A percentile compares a stretch with the other conserved stretches of the same genome.
Evolutionary conservation across 805 yeast genomes (phyloP).

Genomic region (Lipomyces kockii): DNA sequence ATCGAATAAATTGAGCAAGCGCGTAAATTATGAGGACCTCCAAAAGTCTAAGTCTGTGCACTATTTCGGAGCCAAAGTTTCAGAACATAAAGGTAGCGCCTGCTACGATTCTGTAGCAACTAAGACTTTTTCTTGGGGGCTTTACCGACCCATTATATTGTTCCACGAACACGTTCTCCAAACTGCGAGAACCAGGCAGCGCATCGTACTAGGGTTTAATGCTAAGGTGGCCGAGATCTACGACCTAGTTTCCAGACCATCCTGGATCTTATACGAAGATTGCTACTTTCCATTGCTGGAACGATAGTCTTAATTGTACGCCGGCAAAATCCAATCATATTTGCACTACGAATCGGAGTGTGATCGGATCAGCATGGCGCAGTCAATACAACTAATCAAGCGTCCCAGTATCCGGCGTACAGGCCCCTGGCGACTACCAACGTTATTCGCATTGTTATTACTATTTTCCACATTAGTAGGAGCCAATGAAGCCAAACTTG

Average conservation of each 20-base stretch:
- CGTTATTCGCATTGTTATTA: not conserved
- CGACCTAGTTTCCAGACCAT: not conserved
- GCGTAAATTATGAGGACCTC: too few species aligned
- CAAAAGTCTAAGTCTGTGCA: too few species aligned
- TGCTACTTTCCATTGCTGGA: not conserved
- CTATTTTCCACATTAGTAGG: not conserved
- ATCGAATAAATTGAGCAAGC: too few species aligned
- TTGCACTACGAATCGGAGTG: not conserved
- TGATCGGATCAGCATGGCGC: not conserved
- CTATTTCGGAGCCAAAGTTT: too few species aligned
- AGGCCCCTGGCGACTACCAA: not conserved
- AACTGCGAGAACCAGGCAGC: too few species aligned
- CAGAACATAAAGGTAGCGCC: too few species aligned
- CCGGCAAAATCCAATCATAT: not conserved
- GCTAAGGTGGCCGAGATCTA: not conserved
- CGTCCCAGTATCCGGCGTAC: not conserved
- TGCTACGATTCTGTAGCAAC: too few species aligned
- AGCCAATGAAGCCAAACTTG: slow-evolving; percentile 1
- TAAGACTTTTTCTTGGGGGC: too few species aligned
- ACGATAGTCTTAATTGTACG: not conserved
- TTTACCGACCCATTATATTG: too few species aligned
- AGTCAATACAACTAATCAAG: not conserved
- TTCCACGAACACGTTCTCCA: too few species aligned
- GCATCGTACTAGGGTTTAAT: too few species aligned
- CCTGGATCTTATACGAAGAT: not conserved